Evolutionary conservation across 2,329 filamentous ascomycete species (phyloP).

Genomic region (Pestalotiopsis sp.): DNA sequence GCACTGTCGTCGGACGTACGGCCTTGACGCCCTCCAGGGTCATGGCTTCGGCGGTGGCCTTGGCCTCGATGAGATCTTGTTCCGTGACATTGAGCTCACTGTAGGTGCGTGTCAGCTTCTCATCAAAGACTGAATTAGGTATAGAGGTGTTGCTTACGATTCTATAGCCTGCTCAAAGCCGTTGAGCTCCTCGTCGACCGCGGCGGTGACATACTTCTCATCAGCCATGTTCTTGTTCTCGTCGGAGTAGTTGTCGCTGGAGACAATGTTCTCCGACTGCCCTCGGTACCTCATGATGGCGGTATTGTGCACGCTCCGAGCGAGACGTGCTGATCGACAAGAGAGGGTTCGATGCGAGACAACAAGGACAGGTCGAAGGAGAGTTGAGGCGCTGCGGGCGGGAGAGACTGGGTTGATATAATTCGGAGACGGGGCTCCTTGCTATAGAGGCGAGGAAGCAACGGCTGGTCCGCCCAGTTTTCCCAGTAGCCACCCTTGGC

Average conservation of each 20-base stretch:
- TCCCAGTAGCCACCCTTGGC: neutral
- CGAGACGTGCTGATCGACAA: neutral
- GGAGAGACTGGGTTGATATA: neutral
- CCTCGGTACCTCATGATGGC: slow-evolving; percentile 6
- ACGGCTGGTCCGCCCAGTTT: neutral
- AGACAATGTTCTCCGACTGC: slow-evolving; percentile 8
- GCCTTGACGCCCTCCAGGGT: slow-evolving; percentile 3
- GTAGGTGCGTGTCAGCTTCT: neutral
- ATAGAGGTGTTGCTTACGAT: neutral
- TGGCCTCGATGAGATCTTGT: slow-evolving; percentile 11
- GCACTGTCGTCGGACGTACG: neutral
- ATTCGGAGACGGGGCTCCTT: neutral
- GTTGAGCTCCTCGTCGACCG: slow-evolving; percentile 3
- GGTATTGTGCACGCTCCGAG: neutral
- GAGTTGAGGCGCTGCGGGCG: neutral
- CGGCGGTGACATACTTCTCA: neutral
- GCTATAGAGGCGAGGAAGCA: neutral
- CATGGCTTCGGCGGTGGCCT: neutral
- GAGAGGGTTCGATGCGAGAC: neutral
- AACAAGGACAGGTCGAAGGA: neutral
- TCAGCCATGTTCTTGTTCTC: slow-evolving; percentile 8
- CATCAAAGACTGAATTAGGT: neutral
- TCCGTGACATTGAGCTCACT: slow-evolving; percentile 14
- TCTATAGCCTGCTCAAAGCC: slow-evolving; percentile 8
- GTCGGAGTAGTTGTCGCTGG: neutral